Evolutionary conservation across 306 rosid species (phyloP), one percentile per base, ranked within the genome.

Genomic region (Glycyrrhiza uralensis): DNA sequence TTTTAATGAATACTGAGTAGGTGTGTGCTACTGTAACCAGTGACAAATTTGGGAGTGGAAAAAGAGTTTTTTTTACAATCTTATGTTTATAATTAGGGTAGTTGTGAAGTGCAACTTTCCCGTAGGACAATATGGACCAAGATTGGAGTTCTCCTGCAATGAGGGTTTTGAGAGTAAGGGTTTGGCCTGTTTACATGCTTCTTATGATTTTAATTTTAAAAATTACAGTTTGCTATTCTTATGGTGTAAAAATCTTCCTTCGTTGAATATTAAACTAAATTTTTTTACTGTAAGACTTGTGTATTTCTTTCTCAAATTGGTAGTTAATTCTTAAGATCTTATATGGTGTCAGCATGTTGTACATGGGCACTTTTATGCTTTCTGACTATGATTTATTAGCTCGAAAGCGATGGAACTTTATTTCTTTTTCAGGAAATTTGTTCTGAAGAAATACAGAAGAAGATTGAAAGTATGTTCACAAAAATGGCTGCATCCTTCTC

Each of bases 401-500:
- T 66, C 17, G 46, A 52, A 65, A 23, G 32, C 64, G 13, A 59
- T 80, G 63, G 51, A 65, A 50, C 24, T 32, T 26, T 39, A 32
- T 56, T 39, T 45, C 67, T 44, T 74, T 47, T 81, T 81, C 87
- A 91, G 99, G 99, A 84, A 81, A 74, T 74, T 69, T 65, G 72
- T 78, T 74, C 87, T 22, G 95, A 89, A 80, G 99, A 94, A 70
- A 81, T 14, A 64, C 85, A 80, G 77, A 79, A 75, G 66, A 78
- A 49, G 80, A 86, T 68, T 55, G 87, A 71, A 76, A 69, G 42
- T 77, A 76, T 75, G 61, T 79, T 91, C 65, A 71, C 28, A 51
- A 86, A 82, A 82, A 86, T 94, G 85, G 87, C 91, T n/a, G 67
- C 83, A 58, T 84, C 74, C 60, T 94, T 94, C 78, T 81, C 90